Evolutionary conservation across 2,329 filamentous ascomycete genomes (phyloP).

Genomic region (Pyrenochaeta sp.): DNA sequence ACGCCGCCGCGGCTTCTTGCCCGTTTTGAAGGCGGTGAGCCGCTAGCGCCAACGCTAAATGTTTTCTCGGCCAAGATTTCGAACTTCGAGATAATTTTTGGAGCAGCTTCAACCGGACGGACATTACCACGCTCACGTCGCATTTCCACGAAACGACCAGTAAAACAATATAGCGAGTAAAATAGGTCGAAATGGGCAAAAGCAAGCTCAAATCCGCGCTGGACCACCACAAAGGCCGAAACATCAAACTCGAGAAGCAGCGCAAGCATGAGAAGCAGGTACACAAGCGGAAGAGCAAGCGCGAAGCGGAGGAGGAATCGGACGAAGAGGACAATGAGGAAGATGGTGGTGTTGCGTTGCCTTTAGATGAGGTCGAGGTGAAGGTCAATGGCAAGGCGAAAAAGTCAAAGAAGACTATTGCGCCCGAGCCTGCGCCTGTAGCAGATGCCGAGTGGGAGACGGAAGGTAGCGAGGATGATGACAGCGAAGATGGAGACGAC

Average conservation of each 20-base stretch:
- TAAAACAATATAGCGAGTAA: background rate
- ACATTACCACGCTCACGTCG: too few species aligned
- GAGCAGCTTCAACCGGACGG: too few species aligned
- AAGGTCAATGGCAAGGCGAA: conserved; percentile 41
- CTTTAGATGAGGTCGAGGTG: conserved; percentile 35
- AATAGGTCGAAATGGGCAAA: conserved; percentile 44
- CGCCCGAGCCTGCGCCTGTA: conserved; percentile 25
- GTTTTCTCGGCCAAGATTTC: conserved; percentile 48
- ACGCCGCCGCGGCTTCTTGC: conserved; percentile 32
- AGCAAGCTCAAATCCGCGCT: conserved; percentile 66
- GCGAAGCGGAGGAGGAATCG: conserved; percentile 4
- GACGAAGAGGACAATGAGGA: conserved; percentile 28
- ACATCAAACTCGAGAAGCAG: conserved; percentile 77
- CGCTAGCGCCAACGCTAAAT: conserved; percentile 33
- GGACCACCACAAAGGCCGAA: conserved; percentile 65
- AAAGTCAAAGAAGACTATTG: conserved; percentile 45
- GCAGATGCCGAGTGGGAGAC: conserved; percentile 42
- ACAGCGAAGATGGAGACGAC: conserved; percentile 47
- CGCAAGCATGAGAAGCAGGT: conserved; percentile 20
- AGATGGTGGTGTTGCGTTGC: conserved; percentile 37
- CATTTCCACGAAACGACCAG: too few species aligned
- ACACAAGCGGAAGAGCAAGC: conserved; percentile 15
- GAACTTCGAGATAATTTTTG: conserved; percentile 34
- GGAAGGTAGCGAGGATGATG: conserved; percentile 46
- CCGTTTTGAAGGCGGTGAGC: conserved; percentile 37